Conservation (phyloP, 495 filamentous ascomycete genomes). For the Tuber umbilicatum region DNA sequence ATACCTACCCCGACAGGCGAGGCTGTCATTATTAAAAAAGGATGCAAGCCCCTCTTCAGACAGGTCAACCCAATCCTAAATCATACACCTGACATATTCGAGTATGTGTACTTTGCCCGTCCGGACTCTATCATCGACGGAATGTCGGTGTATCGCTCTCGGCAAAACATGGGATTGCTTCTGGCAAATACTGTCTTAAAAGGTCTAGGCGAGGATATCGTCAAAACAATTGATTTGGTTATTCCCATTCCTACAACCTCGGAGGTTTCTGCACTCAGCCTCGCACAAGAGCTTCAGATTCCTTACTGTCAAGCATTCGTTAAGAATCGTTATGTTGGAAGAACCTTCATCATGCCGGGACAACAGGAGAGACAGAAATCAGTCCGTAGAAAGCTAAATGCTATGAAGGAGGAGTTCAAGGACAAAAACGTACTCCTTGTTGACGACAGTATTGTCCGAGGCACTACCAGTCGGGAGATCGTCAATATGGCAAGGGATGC, state of each 20-base stretch:
- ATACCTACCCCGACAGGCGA: constrained; percentile 47
- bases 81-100: constrained; percentile 92
- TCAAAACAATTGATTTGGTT: constrained; percentile 83
- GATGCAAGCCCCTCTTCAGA: constrained; percentile 63
- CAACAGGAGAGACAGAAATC: constrained; percentile 77
- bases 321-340: constrained; percentile 94
- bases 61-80: constrained; percentile 65
- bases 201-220: constrained; percentile 63
- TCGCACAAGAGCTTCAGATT: constrained; percentile 69
- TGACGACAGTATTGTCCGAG: constrained; percentile 89
- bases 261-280: constrained; percentile 73
- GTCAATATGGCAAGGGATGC: constrained; percentile 89
- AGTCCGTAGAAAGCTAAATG: constrained; percentile 69
- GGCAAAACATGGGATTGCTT: constrained; percentile 87
- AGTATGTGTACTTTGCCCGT: constrained; percentile 79
- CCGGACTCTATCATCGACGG: constrained; percentile 89
- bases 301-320: constrained; percentile 81
- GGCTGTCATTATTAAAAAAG: constrained; percentile 90
- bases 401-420: constrained; percentile 81
- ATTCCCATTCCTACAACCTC: constrained; percentile 85
- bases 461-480: constrained; percentile 86
- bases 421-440: constrained; percentile 78
- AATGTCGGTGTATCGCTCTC: constrained; percentile 79
- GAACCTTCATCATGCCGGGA: constrained; percentile 91
- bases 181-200: constrained; percentile 71